Conservation (phyloP, 495 filamentous ascomycete genomes). For the Apodospora peruviana region DNA sequence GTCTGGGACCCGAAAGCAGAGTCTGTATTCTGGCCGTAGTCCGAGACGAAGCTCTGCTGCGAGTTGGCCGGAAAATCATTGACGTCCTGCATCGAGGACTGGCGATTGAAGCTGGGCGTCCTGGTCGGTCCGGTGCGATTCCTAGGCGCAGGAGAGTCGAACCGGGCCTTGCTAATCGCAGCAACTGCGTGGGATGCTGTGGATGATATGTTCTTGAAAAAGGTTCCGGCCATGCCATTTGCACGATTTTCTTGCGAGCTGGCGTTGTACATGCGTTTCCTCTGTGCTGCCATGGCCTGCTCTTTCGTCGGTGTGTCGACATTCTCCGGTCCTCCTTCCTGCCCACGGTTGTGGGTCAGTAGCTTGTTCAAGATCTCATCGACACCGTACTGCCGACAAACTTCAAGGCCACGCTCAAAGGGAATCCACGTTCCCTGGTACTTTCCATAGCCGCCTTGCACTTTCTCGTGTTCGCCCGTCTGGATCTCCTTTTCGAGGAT, state of each 20-base stretch:
- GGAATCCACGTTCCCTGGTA: constrained; percentile 99
- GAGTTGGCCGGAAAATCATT: constrained; percentile 42
- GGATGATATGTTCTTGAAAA: constrained; percentile 93
- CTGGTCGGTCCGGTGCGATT: constrained; percentile 43
- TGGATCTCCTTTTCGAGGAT: constrained; percentile 97
- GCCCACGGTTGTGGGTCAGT: constrained; percentile 80
- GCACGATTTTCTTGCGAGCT: constrained; percentile 58
- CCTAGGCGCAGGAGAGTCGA: constrained; percentile 77
- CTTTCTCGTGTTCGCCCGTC: constrained; percentile 93
- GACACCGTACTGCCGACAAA: constrained; percentile 90
- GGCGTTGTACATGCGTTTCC: constrained; percentile 83
- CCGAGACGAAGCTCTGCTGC: constrained; percentile 43
- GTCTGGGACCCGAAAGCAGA: constrained; percentile 37
- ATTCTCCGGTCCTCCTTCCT: constrained; percentile 62
- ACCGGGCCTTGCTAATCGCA: constrained; percentile 89
- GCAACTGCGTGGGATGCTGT: constrained; percentile 88
- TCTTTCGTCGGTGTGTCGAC: constrained; percentile 97
- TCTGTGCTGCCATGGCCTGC: constrained; percentile 95
- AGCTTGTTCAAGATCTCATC: constrained; percentile 80
- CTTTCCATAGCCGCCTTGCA: constrained; percentile 96
- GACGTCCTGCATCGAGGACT: constrained; percentile 57
- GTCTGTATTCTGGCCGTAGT: constrained; percentile 39
- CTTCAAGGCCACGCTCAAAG: constrained; percentile 82
- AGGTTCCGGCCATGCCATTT: constrained; percentile 69
- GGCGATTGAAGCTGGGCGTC: constrained; percentile 49